These are phyloP conservation scores for Hamamelis virginiana DNA, from an alignment of 164 flowering plant species.

Conservation along the genomic window DNA sequence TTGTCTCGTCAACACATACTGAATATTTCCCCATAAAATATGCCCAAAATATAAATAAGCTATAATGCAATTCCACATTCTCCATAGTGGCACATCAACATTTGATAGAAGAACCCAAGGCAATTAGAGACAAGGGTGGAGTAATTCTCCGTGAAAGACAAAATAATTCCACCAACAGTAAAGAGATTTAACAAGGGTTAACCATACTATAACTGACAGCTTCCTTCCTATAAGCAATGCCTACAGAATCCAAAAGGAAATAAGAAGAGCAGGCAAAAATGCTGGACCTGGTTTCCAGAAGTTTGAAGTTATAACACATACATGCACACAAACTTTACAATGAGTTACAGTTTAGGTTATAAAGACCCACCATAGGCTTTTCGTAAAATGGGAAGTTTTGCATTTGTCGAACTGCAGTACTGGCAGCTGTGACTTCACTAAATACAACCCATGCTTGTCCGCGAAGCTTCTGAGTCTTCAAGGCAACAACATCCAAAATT, in stretches of 20 bases:
- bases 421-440: slow-evolving; percentile 89
- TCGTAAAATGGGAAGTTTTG: slow-evolving; percentile 93
- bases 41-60: no score
- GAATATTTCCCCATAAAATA: not conserved
- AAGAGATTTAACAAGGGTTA: not conserved
- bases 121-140: not conserved
- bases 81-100: not conserved
- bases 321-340: no score
- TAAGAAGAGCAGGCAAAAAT: not conserved
- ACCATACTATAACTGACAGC: not conserved
- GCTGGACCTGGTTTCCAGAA: not conserved
- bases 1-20: not conserved
- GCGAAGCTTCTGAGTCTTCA: slow-evolving; percentile 85
- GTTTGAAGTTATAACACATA: no score
- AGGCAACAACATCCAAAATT: slow-evolving; percentile 86
- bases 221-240: not conserved
- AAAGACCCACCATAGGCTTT: slow-evolving; percentile 73
- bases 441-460: slow-evolving; percentile 98
- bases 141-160: not conserved
- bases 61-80: not conserved
- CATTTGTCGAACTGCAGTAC: slow-evolving; percentile 96
- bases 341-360: not conserved
- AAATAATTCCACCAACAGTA: not conserved
- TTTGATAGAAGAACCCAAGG: not conserved
- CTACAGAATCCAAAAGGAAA: not conserved